Conservation (phyloP, 2,329 filamentous ascomycete species). For the Aspergillus pseudotamarii region DNA sequence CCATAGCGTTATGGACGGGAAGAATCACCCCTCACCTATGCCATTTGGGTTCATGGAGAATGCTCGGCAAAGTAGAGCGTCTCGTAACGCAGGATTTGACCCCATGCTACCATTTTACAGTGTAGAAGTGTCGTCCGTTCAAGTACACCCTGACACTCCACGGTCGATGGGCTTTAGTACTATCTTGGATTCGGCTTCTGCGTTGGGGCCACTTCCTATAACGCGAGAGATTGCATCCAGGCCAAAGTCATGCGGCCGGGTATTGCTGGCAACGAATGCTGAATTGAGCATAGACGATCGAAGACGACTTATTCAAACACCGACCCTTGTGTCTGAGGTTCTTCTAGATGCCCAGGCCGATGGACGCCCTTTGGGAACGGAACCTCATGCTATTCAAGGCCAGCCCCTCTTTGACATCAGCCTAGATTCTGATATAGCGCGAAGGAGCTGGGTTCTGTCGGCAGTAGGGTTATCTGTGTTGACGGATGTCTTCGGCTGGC, state of each 20-base stretch:
- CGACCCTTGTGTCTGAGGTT: slow-evolving; percentile 44
- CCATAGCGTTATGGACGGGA: slow-evolving; percentile 39
- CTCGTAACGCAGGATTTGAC: slow-evolving; percentile 22
- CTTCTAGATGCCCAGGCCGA: slow-evolving; percentile 41
- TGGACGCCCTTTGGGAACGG: slow-evolving; percentile 6
- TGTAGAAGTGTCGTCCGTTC: slow-evolving; percentile 20
- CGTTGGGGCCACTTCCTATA: slow-evolving; percentile 13
- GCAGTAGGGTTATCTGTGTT: slow-evolving; percentile 17
- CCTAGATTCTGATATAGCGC: background rate
- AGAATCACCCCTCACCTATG: slow-evolving; percentile 37
- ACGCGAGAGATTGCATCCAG: slow-evolving; percentile 33
- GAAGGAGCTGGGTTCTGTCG: background rate
- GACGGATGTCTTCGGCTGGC: slow-evolving; percentile 38
- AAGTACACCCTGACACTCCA: slow-evolving; percentile 19
- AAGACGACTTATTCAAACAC: slow-evolving; percentile 33
- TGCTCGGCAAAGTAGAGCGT: slow-evolving; percentile 22
- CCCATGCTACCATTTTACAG: slow-evolving; percentile 18
- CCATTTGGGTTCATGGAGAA: slow-evolving; percentile 43
- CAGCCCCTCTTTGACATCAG: background rate
- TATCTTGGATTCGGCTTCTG: background rate
- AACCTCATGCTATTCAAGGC: background rate
- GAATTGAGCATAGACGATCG: slow-evolving; percentile 15
- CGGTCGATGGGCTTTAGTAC: slow-evolving; percentile 12
- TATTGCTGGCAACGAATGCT: slow-evolving; percentile 31
- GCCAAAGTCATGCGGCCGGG: slow-evolving; percentile 30